Base-by-base conservation (phyloP, 768 basidiomycete species). In the Rossbeevera mucosa region DNA sequence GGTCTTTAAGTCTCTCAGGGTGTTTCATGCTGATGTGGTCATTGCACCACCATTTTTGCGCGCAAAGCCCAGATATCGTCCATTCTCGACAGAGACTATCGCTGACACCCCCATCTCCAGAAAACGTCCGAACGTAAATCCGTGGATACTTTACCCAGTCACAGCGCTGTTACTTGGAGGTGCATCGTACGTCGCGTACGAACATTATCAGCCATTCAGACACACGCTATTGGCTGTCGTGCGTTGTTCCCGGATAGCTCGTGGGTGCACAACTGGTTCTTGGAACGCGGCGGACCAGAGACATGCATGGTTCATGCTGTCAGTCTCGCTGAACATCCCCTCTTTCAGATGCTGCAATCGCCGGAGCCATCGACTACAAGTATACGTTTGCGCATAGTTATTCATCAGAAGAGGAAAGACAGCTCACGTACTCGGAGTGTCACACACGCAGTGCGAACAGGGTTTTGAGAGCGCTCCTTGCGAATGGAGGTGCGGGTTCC, bases 401-500 rank as follows among this genome's bases (percentile, higher is more conserved):
- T 62, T 60, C 61, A 3, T 78, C 81, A 1, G 73, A 80, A 31
- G 75, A 79, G 13, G 78, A 80, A 47, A 72, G 72, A 53, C 60
- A 71, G 14, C 66, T 75, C 3, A 86, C 86, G 2, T 77, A 81
- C 58, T 89, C 89, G 13, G 72, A 81, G 28, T 95, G 93, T 67
- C 95, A 99, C 72, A 78, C 71, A 46, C 80, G 93, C 43, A 94
- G 91, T 64, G 93, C 93, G 7, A 65, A 74, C 50, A 76, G 92
- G 51, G 81, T 96, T 36, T 72, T 94, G 56, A 79, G 78, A 55
- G 91, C 92, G n/a, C 74, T 98, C 42, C 76, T 94, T 48, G 85
- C 83, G 6, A 96, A 97, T 61, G 93, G 94, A 75, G 88, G 91
- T 84, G 44, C 50, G 78, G 67, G 44, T 21, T 52, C 25, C 47